Evolutionary conservation across 2,329 filamentous ascomycete species (phyloP).

Genomic region (Penicillium psychrosexuale): DNA sequence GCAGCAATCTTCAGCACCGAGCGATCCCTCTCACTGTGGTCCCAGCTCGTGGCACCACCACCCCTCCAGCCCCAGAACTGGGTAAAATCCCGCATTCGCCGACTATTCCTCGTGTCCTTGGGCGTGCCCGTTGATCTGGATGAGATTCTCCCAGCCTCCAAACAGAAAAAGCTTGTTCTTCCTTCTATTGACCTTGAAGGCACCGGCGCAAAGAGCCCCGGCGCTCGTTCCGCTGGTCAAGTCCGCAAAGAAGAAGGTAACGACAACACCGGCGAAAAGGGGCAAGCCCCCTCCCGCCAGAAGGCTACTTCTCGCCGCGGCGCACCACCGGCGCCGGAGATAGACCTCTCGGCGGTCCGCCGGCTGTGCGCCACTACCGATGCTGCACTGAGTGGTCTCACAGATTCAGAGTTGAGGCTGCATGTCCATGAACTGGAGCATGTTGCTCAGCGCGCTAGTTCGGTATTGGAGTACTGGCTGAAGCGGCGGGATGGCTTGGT

Average conservation of each 20-base stretch:
- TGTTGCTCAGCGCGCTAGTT: conserved; percentile 67
- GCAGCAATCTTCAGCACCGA: conserved; percentile 74
- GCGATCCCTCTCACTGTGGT: conserved; percentile 88
- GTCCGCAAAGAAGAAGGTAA: conserved; percentile 29
- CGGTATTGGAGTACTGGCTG: conserved; percentile 84
- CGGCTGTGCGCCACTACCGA: conserved; percentile 81
- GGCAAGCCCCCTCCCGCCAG: conserved; percentile 29
- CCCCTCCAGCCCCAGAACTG: conserved; percentile 94
- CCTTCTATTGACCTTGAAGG: conserved; percentile 67
- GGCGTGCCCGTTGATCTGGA: conserved; percentile 95
- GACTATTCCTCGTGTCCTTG: conserved; percentile 90
- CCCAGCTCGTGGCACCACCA: conserved; percentile 89
- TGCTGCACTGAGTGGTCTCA: conserved; percentile 75
- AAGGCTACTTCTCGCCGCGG: conserved; percentile 39
- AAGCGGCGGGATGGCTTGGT: conserved; percentile 80
- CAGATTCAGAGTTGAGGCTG: conserved; percentile 67
- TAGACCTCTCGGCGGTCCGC: conserved; percentile 75
- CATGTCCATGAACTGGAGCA: conserved; percentile 69
- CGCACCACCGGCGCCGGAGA: conserved; percentile 64
- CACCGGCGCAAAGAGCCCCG: conserved; percentile 56
- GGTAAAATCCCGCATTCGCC: conserved; percentile 92
- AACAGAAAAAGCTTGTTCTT: conserved; percentile 95
- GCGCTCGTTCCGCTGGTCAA: conserved; percentile 46
- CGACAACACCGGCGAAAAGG: conserved; percentile 24
- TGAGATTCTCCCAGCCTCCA: conserved; percentile 93